phyloP scores from a whole-genome alignment of 768 basidiomycete species.

The Chalciporus sphaerocephalus region DNA sequence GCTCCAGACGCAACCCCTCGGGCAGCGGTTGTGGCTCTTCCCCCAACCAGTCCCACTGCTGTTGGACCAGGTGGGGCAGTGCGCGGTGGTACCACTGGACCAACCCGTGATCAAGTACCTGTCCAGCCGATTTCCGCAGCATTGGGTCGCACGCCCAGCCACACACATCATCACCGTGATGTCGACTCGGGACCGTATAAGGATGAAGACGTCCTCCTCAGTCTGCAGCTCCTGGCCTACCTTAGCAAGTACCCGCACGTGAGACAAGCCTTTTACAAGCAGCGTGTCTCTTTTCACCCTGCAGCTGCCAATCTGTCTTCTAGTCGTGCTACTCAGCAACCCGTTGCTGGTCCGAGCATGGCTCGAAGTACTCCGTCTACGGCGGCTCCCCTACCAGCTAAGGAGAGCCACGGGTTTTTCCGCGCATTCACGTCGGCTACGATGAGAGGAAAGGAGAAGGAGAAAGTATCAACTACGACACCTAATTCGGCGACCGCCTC shows the following conservation, averaged over 20 bases:
- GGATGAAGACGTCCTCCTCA: slow-evolving; percentile 90
- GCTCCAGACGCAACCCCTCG: slow-evolving; percentile 62
- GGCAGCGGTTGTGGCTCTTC: slow-evolving; percentile 55
- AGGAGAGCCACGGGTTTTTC: slow-evolving; percentile 42
- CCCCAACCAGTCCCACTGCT: slow-evolving; percentile 26
- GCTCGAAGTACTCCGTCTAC: slow-evolving; percentile 6
- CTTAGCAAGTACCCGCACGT: slow-evolving; percentile 98
- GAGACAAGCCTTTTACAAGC: slow-evolving; percentile 91
- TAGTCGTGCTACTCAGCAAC: slow-evolving; percentile 25
- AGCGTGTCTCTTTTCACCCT: slow-evolving; percentile 75
- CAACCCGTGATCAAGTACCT: slow-evolving; percentile 16
- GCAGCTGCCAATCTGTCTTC: slow-evolving; percentile 48
- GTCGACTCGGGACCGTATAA: slow-evolving; percentile 66
- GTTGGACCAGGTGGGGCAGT: slow-evolving; percentile 11
- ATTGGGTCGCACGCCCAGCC: slow-evolving; percentile 25
- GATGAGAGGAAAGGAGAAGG: slow-evolving; percentile 48
- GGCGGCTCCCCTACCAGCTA: slow-evolving; percentile 17
- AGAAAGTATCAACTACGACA: slow-evolving; percentile 22
- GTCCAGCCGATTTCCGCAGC: slow-evolving; percentile 12
- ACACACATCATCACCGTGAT: slow-evolving; percentile 39
- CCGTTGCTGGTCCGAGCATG: slow-evolving; percentile 26
- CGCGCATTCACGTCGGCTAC: slow-evolving; percentile 42
- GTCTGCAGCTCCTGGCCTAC: slow-evolving; percentile 91
- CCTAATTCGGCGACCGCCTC: slow-evolving; percentile 21
- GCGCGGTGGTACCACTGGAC: slow-evolving; percentile 12